Evolutionary conservation across 345 rosid genomes (phyloP).

Genomic region (Erysimum cheiranthoides): DNA sequence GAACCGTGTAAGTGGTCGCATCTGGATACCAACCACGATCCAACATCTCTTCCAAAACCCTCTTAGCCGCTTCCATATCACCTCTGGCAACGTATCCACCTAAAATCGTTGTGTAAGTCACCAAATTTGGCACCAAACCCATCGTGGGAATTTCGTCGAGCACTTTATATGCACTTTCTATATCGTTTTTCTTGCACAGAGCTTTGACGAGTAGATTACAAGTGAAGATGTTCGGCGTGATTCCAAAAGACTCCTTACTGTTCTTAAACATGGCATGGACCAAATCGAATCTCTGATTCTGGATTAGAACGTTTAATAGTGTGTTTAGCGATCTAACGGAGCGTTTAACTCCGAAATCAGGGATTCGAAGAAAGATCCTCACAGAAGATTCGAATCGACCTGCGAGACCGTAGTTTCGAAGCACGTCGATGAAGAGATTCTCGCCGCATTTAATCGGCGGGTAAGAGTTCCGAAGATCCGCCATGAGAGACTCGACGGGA

Average conservation of each 20-base stretch:
- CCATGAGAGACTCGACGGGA: conserved; percentile 65
- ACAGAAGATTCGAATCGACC: conserved; percentile 61
- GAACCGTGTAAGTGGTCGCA: conserved; percentile 69
- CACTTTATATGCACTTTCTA: conserved; percentile 64
- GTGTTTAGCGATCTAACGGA: conserved; percentile 82
- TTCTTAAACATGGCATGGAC: conserved; percentile 62
- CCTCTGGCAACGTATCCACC: conserved; percentile 74
- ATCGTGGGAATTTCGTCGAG: conserved; percentile 83
- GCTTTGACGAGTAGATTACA: conserved; percentile 77
- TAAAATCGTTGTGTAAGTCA: conserved; percentile 75
- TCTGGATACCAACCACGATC: conserved; percentile 91
- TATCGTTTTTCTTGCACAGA: conserved; percentile 61
- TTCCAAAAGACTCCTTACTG: conserved; percentile 55
- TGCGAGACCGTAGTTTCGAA: conserved; percentile 80
- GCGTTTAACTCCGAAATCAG: conserved; percentile 61
- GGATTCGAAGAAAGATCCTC: conserved; percentile 64
- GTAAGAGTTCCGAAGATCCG: conserved; percentile 54
- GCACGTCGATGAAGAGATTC: conserved; percentile 66
- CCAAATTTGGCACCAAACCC: conserved; percentile 79
- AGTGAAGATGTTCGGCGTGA: conserved; percentile 76
- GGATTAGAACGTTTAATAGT: conserved; percentile 74
- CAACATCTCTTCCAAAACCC: conserved; percentile 61
- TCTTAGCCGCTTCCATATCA: conserved; percentile 71
- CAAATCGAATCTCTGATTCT: conserved; percentile 67
- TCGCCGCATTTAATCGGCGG: conserved; percentile 70